Evolutionary conservation across 331 rosid genomes (phyloP), one percentile per base, ranked within the genome.

Genomic region (Quercus tomentella): DNA sequence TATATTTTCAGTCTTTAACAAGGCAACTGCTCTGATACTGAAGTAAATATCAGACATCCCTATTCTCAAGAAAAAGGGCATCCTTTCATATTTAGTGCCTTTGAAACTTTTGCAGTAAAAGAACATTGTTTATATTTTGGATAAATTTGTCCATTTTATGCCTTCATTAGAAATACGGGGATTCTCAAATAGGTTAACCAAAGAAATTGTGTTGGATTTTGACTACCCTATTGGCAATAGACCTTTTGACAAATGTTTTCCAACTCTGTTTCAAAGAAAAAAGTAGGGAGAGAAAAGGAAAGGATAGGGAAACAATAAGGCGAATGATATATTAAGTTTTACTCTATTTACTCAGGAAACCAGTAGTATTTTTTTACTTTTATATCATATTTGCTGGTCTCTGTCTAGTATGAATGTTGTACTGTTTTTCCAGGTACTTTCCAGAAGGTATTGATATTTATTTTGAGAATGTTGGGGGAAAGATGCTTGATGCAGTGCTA

Each of bases 401-500:
- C 18, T 28, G 18, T 30, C 21, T 65, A 65, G 70, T 18, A 21
- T 23, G n/a, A 49, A 26, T 61, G 9, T 26, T 28, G 43, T 10
- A 58, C 11, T 58, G 65, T 22, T 22, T 58, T 22, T 11, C 25
- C 20, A 75, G 79, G 11, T 78, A 70, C 56, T 70, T 78, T 33
- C 82, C 62, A 0, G 31, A 41, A 71, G 82, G 76, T 26, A 78
- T 78, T 37, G 82, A 78, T 52, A 41, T 70, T 17, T 78, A 78
- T 70, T 78, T 70, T 41, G 76, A 78, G 31, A 78, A 78, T 26
- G 82, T 70, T 1, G 82, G 82, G 5, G 82, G 76, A 22, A 78
- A 78, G 49, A 78, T 45, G 52, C 82, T 78, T 5, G 81, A 78
- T 15, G 81, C 81, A 26, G 81, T 78, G 61, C 81, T 78, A 4